These are phyloP conservation scores for Auricularia sp. DNA, from an alignment of 768 basidiomycete species.

Conservation along the genomic window DNA sequence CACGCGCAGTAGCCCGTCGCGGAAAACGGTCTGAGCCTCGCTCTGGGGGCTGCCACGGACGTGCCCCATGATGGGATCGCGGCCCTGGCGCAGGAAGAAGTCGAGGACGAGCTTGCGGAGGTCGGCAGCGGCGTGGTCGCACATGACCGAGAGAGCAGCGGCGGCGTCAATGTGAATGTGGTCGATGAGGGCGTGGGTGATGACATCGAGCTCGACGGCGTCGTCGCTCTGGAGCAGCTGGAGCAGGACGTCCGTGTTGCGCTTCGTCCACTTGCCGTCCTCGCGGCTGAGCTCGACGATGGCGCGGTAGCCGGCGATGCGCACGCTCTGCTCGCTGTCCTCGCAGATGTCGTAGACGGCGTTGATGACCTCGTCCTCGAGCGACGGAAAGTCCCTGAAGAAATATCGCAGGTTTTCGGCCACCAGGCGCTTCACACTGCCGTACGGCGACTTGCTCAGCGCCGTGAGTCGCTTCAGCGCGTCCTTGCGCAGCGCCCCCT, in stretches of 20 bases:
- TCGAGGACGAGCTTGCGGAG: conserved; percentile 49
- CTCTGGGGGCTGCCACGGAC: conserved; percentile 29
- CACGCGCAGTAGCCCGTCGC: conserved; percentile 43
- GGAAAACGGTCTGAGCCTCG: conserved; percentile 38
- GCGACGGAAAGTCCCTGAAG: conserved; percentile 57
- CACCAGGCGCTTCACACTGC: conserved; percentile 44
- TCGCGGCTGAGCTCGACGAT: conserved; percentile 41
- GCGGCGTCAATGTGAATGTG: conserved; percentile 57
- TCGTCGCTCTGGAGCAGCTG: conserved; percentile 70
- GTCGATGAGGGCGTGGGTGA: conserved; percentile 47
- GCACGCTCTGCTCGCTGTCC: conserved; percentile 49
- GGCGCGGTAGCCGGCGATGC: conserved; percentile 58
- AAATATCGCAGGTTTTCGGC: conserved; percentile 47
- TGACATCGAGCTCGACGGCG: conserved; percentile 50
- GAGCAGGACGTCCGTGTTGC: conserved; percentile 68
- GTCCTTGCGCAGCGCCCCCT: conserved; percentile 1
- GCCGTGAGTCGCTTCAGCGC: conserved; percentile 41
- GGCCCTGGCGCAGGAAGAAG: conserved; percentile 33
- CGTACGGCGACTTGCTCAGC: conserved; percentile 38
- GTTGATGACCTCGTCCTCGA: conserved; percentile 68
- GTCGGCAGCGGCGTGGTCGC: conserved; percentile 42
- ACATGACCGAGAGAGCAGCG: conserved; percentile 54
- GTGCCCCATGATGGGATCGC: conserved; percentile 13
- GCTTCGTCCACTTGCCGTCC: conserved; percentile 49
- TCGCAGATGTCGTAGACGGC: conserved; percentile 74